Evolutionary conservation across 164 flowering plant species (phyloP), one percentile per base, ranked within the genome.

Genomic region (Brasenia schreberi): DNA sequence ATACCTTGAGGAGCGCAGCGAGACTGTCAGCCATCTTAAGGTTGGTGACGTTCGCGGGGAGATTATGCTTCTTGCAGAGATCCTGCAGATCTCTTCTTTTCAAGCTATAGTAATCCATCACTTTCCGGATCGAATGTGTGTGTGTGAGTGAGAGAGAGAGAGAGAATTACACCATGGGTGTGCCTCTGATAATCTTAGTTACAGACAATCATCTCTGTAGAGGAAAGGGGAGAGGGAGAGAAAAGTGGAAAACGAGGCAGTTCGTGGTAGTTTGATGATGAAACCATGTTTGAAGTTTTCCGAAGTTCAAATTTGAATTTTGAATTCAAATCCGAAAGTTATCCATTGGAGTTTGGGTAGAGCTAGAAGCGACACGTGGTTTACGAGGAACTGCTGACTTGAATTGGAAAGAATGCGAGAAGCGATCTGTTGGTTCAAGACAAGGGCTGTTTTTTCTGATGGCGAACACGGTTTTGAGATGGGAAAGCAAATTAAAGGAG

Each of bases 31-130:
- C 87, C 94, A 88, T 83, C 64, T 83, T 82, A 5, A 66, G 59
- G 63, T 85, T 88, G 43, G 76, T 76, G n/a, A 72, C 64, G 72
- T 86, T 88, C 1, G 90, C 90, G 10, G 81, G 89, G 2, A 88
- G 66, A 52, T 77, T 77, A 49, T 83, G 79, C 67, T 82, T 73
- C 75, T 84, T 88, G 81, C 94, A 85, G 59, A 88, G 64, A 3
- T 75, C 77, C 65, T 86, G 94, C 4, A 88, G 83, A 27, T 74
- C 68, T 61, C 71, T 82, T 68, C 90, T 73, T 74, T 82, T 84
- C 86, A 85, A 69, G 0, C 60, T 33, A 18, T 68, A 76, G 49
- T 81, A 82, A 72, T 84, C 88, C 85, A 82, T 85, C 66, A 72
- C 33, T 49, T 14, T 17, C 39, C 18, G 65, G 14, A 18, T 18